phyloP scores from a whole-genome alignment of 768 basidiomycete genomes.

The Mycena filopes region DNA sequence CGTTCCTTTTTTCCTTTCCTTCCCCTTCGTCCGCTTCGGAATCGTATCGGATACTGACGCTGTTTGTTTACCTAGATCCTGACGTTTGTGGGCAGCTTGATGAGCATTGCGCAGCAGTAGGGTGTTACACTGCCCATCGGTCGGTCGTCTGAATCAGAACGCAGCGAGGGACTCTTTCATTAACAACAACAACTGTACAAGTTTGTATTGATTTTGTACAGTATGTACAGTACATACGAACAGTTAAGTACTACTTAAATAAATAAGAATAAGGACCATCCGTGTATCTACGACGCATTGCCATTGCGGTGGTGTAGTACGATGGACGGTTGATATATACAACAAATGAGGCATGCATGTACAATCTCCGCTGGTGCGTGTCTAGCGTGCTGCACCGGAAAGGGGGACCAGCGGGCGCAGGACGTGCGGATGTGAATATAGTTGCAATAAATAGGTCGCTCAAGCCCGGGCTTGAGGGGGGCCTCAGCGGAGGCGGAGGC shows the following conservation, averaged over 20 bases:
- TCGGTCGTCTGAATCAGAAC: background rate
- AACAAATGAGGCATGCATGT: background rate
- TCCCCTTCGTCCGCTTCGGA: background rate
- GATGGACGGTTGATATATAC: background rate
- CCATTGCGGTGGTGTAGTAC: no score
- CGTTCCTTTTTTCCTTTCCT: background rate
- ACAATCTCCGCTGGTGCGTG: no score
- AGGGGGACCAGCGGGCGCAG: no score
- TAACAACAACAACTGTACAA: constrained; percentile 16
- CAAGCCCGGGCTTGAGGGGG: background rate
- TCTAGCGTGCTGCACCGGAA: no score
- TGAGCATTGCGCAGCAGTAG: constrained; percentile 68
- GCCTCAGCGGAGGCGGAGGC: no score
- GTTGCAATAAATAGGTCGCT: no score
- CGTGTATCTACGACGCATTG: background rate
- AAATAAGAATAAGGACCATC: constrained; percentile 14
- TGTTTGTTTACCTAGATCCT: constrained; percentile 71
- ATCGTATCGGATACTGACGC: no score
- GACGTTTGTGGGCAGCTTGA: constrained; percentile 95
- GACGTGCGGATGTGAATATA: no score
- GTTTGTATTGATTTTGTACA: background rate
- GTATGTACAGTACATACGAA: constrained; percentile 3
- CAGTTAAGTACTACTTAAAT: background rate
- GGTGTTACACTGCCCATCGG: no score
- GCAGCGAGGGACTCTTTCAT: background rate